Conservation (phyloP, 108 stramenopile genomes). For the Nitzschia sp. region DNA sequence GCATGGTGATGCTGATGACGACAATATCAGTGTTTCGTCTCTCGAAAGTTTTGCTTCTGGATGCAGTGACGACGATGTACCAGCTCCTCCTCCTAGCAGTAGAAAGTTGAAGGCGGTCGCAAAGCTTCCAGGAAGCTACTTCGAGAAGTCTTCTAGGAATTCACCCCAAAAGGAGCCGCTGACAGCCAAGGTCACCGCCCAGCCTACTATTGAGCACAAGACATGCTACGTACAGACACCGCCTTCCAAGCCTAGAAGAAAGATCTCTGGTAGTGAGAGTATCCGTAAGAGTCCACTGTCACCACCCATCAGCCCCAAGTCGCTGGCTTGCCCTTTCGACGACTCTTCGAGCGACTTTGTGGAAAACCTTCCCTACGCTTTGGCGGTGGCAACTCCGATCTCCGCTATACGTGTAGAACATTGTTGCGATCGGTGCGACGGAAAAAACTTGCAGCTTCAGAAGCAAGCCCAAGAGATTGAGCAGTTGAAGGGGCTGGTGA, state of each 20-base stretch:
- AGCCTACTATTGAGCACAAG: too few relatives aligned
- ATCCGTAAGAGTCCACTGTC: background rate
- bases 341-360: background rate
- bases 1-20: background rate
- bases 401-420: background rate
- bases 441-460: background rate
- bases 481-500: slow-evolving; percentile 10
- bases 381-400: slow-evolving; percentile 12
- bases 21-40: background rate
- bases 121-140: background rate
- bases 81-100: background rate
- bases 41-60: background rate
- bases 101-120: background rate
- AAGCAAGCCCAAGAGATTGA: slow-evolving; percentile 8
- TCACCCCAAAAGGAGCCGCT: background rate
- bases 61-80: background rate
- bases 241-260: background rate
- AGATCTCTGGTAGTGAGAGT: too few relatives aligned
- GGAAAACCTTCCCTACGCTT: background rate
- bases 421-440: background rate
- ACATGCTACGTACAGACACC: background rate
- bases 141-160: background rate
- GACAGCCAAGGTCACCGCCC: background rate
- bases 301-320: background rate
- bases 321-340: background rate